A percentile compares a stretch with the other conserved stretches of the same genome.
These are phyloP conservation scores for Balakata baccata DNA, from an alignment of 345 rosid genomes.

Conservation along the genomic window DNA sequence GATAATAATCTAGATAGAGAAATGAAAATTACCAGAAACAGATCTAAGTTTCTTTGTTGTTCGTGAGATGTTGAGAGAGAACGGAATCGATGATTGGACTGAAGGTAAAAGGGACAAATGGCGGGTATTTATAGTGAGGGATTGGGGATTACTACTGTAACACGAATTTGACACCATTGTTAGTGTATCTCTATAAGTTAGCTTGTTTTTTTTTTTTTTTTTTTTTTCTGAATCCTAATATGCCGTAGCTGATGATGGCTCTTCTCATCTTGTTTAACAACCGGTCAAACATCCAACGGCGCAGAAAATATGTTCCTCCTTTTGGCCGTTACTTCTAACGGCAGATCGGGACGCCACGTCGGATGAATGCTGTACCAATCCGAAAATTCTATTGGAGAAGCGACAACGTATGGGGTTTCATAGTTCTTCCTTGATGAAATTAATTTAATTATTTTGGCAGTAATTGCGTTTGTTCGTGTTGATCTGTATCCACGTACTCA, in stretches of 20 bases:
- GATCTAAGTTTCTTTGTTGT: constrained; percentile 14
- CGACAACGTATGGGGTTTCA: neutral
- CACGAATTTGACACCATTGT: constrained; percentile 36
- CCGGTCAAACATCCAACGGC: too few relatives aligned
- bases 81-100: constrained; percentile 9
- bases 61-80: constrained; percentile 16
- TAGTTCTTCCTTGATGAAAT: neutral
- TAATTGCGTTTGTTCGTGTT: neutral
- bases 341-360: constrained; percentile 36
- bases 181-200: neutral
- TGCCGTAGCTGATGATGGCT: neutral
- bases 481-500: constrained; percentile 38
- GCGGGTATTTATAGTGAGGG: constrained; percentile 48
- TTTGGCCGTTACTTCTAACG: neutral
- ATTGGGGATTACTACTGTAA: constrained; percentile 23
- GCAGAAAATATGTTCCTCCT: neutral
- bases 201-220: neutral
- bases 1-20: neutral
- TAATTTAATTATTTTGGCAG: neutral
- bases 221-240: too few relatives aligned
- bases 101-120: constrained; percentile 25
- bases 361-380: constrained; percentile 27
- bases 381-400: neutral
- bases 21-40: constrained; percentile 29
- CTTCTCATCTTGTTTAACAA: neutral